These are phyloP conservation scores for Populus nigra DNA, from an alignment of 345 rosid genomes.

Conservation along the genomic window DNA sequence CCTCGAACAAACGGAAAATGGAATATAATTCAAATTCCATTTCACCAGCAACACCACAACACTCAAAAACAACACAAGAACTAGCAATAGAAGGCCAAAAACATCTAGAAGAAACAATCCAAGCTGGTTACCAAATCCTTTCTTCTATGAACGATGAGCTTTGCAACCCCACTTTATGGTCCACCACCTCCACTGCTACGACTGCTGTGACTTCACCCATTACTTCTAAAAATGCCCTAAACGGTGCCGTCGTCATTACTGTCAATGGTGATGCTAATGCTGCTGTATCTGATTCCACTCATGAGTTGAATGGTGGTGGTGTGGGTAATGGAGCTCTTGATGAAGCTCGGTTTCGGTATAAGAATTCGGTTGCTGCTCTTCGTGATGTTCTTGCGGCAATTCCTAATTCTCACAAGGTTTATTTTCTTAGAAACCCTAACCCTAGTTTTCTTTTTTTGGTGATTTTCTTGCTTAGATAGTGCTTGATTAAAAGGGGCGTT, in stretches of 20 bases:
- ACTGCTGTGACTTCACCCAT: conserved; percentile 19
- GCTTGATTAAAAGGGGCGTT: neutral
- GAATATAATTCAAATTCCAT: conserved; percentile 12
- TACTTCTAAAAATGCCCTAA: conserved; percentile 27
- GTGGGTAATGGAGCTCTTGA: conserved; percentile 69
- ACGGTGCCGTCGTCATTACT: conserved; percentile 12
- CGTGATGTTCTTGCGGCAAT: conserved; percentile 77
- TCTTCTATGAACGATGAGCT: conserved; percentile 95
- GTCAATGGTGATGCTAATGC: conserved; percentile 43
- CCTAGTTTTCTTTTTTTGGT: neutral
- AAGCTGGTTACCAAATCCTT: conserved; percentile 80
- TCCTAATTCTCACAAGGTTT: conserved; percentile 73
- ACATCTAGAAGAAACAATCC: conserved; percentile 82
- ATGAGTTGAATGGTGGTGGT: conserved; percentile 53
- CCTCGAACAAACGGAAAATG: conserved; percentile 1
- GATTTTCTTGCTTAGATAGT: neutral
- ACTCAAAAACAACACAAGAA: conserved; percentile 63
- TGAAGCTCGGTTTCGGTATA: conserved; percentile 77
- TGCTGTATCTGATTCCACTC: conserved; percentile 30
- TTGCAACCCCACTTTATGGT: conserved; percentile 82
- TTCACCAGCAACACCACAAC: neutral
- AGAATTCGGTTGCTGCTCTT: conserved; percentile 83
- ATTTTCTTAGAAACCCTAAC: neutral
- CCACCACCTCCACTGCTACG: conserved; percentile 38
- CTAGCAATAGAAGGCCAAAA: conserved; percentile 84